Evolutionary conservation across 1,139 yeast species (phyloP), one percentile per base, ranked within the genome.

Genomic region (Hanseniaspora gamundiae): DNA sequence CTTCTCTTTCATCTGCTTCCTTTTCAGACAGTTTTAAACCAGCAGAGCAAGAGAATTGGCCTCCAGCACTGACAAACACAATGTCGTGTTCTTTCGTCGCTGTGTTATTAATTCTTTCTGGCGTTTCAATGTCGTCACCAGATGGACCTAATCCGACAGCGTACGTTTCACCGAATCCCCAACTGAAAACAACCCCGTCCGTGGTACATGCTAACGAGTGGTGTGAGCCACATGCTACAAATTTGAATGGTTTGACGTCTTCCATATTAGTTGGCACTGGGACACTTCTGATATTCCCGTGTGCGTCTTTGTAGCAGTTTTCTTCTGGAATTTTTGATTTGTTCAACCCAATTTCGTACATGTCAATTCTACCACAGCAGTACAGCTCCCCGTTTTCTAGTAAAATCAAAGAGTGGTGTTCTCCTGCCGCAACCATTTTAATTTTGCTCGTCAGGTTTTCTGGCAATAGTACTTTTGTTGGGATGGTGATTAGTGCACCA

Each of bases 111-210:
- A 91, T 85, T 59, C 91, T 73, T 0, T 94, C 82, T 40, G 96
- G 96, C 19, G 66, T 67, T 47, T 81, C 95, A 41, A 87, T 80
- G 60, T 88, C 97, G 41, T 84, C 96, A 40, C 85, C 95, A 29
- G 81, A 72, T 8, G 88, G 91, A 9, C 98, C 98, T 48, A 87
- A 78, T 4, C 99, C 99, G 29, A 91, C 80, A 20, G 94, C 98
- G 60, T 85, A 91, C 0, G 95, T 87, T 52, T 88, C 97, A 41
- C 93, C 96, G 60, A 88, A 91, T 1, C 99, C 99, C 99, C 99
- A 91, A 1, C 96, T 76, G 67, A 80, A 91, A 1, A 79, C 84
- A 47, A 83, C 67, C 5, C 99, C 98, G 53, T 85, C 88, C 30
- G 70, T 75, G 8, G 93, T 78, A 4, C 88, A 73, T 2, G 95